Conservation (phyloP, 805 yeast species). For the Lipomyces starkeyi region DNA sequence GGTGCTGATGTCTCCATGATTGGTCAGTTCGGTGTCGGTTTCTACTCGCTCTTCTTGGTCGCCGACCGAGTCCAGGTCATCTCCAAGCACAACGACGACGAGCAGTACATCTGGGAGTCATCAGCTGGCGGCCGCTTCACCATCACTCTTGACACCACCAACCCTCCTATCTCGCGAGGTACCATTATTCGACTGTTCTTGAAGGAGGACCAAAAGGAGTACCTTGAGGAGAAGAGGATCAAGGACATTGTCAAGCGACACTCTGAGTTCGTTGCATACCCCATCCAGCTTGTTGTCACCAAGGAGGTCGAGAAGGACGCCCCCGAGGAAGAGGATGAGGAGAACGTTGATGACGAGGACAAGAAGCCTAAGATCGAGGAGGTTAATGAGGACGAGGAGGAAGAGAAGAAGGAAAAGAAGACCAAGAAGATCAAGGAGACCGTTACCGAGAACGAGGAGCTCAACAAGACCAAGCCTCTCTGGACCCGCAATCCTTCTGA, state of each 20-base stretch:
- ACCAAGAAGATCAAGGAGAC: slow-evolving; percentile 89
- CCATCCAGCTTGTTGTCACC: slow-evolving; percentile 96
- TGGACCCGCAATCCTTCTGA: slow-evolving; percentile 99
- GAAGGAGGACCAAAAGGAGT: slow-evolving; percentile 98
- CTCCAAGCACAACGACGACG: slow-evolving; percentile 98
- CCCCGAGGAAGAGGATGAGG: slow-evolving; percentile 74
- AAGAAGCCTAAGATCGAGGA: slow-evolving; percentile 79
- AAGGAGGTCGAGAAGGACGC: slow-evolving; percentile 99
- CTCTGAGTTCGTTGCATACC: slow-evolving; percentile 99
- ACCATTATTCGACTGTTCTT: slow-evolving; percentile 91
- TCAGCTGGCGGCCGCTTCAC: slow-evolving; percentile 99
- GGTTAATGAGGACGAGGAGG: slow-evolving; percentile 72
- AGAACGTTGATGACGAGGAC: slow-evolving; percentile 65
- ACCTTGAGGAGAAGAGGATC: slow-evolving; percentile 98
- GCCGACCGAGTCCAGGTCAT: slow-evolving; percentile 99
- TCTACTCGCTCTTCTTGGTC: slow-evolving; percentile 98
- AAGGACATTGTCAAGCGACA: slow-evolving; percentile 99
- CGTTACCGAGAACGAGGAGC: slow-evolving; percentile 96
- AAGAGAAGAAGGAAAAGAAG: slow-evolving; percentile 72
- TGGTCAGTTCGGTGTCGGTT: slow-evolving; percentile 99
- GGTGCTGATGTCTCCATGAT: slow-evolving; percentile 99
- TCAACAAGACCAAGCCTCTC: slow-evolving; percentile 97
- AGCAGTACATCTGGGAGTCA: slow-evolving; percentile 99
- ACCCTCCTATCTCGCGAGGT: slow-evolving; percentile 94
- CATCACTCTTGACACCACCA: slow-evolving; percentile 84